Evolutionary conservation across 1,284 basidiomycete genomes (phyloP), one percentile per base, ranked within the genome.

Genomic region (Rhodotorula mucilaginosa): DNA sequence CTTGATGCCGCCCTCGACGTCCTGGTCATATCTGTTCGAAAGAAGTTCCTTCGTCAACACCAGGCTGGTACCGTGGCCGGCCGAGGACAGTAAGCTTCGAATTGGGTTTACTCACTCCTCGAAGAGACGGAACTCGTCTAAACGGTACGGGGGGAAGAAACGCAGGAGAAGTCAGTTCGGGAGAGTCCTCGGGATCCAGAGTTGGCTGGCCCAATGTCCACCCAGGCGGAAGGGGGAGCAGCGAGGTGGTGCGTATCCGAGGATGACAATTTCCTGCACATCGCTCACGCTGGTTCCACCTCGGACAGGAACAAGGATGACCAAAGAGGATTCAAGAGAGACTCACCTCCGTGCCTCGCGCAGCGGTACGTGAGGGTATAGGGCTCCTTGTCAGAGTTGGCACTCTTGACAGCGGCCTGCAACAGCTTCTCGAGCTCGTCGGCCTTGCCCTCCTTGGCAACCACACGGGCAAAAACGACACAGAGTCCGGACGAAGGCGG

Each of bases 1-100:
- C 49, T 69, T 68, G 58, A 76, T 69, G 26, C 73, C 75, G 52
- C 66, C 58, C 26, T 56, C 26, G 49, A 68, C 63, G 65, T 73
- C 65, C 64, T 76, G 69, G 51, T 74, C 68, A 54, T 76, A 74
- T 26, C 54, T 56, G 54, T 15, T 23, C 1, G 26, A 21, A 54
- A 70, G 67, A 21, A 13, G 49, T 23, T 18, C 49, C 6, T 10
- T 49, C 13, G 49, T 44, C 39, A 23, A 23, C 6, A 23, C 29
- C 16, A 5, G 54, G n/a, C 10, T 1, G 34, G 26, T 29, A 29
- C 16, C 26, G 12, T 1, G 15, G 5, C 8, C 18, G 29, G 8
- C 15, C 2, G 54, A 57, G 1, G 23, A 18, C 13, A 57, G 7
- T 7, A 16, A 29, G 15, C 12, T 15, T n/a, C 54, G 3, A 21